Conservation (phyloP, 192 early-diverging fungal genomes). For the Podila epigama region DNA sequence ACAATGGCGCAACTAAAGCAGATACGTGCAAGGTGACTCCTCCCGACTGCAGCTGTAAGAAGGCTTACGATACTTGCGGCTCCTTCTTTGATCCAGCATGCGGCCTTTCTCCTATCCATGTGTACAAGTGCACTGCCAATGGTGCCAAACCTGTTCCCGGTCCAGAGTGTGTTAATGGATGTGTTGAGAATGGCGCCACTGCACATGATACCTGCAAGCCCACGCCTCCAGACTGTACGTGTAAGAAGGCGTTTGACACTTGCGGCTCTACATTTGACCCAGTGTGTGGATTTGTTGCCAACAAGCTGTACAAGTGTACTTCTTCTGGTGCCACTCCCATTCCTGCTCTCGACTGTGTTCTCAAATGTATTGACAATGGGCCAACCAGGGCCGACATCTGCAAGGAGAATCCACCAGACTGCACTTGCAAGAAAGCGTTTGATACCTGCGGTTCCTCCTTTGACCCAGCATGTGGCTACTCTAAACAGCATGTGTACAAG, state of each 20-base stretch:
- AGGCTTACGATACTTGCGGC: neutral
- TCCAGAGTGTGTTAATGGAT: neutral
- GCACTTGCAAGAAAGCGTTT: too few species aligned
- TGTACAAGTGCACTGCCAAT: neutral
- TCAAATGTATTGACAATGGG: too few species aligned
- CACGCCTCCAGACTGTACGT: neutral
- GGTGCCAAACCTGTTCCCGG: neutral
- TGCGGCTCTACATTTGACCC: neutral
- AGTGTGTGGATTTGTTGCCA: neutral
- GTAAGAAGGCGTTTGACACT: neutral
- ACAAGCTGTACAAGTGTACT: neutral
- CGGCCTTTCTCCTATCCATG: neutral
- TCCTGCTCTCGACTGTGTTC: neutral
- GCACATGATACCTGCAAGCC: neutral
- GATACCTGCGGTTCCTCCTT: too few species aligned
- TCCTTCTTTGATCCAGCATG: neutral
- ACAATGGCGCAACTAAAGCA: neutral
- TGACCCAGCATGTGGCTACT: too few species aligned
- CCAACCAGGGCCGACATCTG: too few species aligned
- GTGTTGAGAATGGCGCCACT: neutral
- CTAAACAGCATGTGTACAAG: too few species aligned
- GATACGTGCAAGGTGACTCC: too few species aligned
- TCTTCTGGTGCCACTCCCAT: neutral
- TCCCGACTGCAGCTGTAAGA: neutral
- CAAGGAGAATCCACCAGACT: too few species aligned